Conservation (phyloP, 2,329 filamentous ascomycete species). For the Ambrosiella cleistominuta region DNA sequence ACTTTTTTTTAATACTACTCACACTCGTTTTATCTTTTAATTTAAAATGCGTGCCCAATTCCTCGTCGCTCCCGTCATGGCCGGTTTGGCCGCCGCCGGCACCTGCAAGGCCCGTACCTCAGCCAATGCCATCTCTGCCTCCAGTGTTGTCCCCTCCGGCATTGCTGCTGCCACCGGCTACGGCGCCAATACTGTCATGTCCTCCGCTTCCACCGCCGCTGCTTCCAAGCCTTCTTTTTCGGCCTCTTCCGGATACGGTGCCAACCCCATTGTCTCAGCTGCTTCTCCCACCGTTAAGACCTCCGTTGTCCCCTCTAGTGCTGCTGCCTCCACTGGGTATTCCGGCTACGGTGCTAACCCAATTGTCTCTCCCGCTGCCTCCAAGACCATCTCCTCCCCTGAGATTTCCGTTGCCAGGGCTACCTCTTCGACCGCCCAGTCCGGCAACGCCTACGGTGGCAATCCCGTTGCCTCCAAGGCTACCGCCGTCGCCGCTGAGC, state of each 20-base stretch:
- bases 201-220: neutral
- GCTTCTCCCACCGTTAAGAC: neutral
- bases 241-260: neutral
- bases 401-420: neutral
- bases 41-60: slow-evolving; percentile 12
- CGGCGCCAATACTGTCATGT: neutral
- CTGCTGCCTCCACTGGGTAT: neutral
- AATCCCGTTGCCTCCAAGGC: slow-evolving; percentile 2
- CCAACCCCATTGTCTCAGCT: neutral
- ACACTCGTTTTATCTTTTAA: neutral
- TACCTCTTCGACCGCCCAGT: neutral
- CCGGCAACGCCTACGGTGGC: neutral
- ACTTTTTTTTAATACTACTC: neutral
- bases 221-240: neutral
- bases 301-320: neutral
- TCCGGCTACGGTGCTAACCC: neutral
- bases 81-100: slow-evolving; percentile 3
- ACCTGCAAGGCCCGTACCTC: neutral
- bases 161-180: neutral
- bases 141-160: neutral
- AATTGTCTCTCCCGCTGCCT: neutral
- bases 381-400: neutral
- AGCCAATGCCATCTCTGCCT: neutral
- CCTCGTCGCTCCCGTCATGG: slow-evolving; percentile 9
- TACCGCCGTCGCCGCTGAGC: neutral